Base-by-base conservation (phyloP, 2,329 filamentous ascomycete species). In the Apiospora sp. region DNA sequence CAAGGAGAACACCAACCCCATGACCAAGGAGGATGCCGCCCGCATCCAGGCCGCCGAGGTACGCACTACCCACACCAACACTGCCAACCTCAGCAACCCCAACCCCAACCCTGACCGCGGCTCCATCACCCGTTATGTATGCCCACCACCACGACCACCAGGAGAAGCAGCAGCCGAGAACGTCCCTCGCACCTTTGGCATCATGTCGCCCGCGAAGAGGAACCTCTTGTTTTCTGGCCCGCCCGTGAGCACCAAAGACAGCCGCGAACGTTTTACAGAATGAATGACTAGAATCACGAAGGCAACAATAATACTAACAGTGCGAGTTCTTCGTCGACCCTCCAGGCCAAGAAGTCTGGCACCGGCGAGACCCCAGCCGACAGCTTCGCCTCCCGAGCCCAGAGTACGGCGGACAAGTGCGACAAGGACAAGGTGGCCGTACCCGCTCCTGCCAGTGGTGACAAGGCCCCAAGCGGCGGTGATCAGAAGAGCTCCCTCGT, bases 11-110 rank as follows among this genome's bases (percentile, higher is more conserved):
- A 13, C 58, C 58, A 22, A 19, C 5, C 16, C 58, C 58, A 64
- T 14, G 34, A 41, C 30, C 19, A 41, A 34, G 10, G 19, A n/a
- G 30, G 34, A 64, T 41, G 34, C 58, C 58, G 13, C 58, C 19
- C 58, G 19, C 34, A 64, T 64, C 30, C 58, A 64, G 58, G 37
- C 58, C 34, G 58, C 58, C 58, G 34, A 64, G 58, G 58, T 64
- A 64, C 34, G 34, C 10, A n/a, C 12, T 13, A 13, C 34, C 12
- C 24, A 4, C 16, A 14, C 4, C 3, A 22, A 4, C 4, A 6
- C 22, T 22, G 3, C 16, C 27, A 19, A 10, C 27, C 16, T 7
- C 2, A 34, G 16, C 51, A 58, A 13, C 14, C 27, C 27, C 14
- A 58, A 22, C 51, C 51, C 51, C 27, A 1, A 16, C 13, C 12